Evolutionary conservation across 768 basidiomycete species (phyloP).

Genomic region (Boletus rufocinnamomeus): DNA sequence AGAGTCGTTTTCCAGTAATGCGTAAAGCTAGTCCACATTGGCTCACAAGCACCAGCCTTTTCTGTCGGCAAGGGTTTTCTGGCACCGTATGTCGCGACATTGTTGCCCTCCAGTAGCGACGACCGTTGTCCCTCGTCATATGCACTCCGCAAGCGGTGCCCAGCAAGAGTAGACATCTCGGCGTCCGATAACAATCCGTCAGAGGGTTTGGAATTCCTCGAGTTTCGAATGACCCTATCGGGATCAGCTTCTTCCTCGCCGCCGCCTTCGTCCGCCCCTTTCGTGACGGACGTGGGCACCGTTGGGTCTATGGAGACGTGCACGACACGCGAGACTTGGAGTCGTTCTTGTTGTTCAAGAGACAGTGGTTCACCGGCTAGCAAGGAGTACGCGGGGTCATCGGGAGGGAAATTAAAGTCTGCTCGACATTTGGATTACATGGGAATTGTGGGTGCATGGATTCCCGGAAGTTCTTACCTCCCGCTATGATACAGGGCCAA

Average conservation of each 20-base stretch:
- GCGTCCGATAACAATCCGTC: constrained; percentile 71
- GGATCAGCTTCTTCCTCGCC: constrained; percentile 52
- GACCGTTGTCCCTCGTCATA: constrained; percentile 58
- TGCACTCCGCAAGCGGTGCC: constrained; percentile 55
- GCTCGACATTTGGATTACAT: constrained; percentile 2
- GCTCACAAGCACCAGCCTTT: constrained; percentile 65
- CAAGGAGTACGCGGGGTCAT: constrained; percentile 81
- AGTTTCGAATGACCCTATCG: constrained; percentile 71
- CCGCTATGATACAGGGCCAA: constrained; percentile 85
- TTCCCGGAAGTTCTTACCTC: constrained; percentile 54
- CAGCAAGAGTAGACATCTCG: constrained; percentile 52
- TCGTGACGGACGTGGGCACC: constrained; percentile 35
- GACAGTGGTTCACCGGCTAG: constrained; percentile 63
- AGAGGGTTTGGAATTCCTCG: constrained; percentile 53
- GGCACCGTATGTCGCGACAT: constrained; percentile 50
- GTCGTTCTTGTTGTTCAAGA: constrained; percentile 48
- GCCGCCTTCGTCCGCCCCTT: constrained; percentile 39
- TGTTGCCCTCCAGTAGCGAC: constrained; percentile 14
- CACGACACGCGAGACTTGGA: constrained; percentile 69
- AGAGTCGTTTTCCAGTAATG: constrained; percentile 82
- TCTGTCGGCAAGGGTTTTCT: constrained; percentile 42
- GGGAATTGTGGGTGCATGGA: not conserved
- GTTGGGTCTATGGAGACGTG: constrained; percentile 69
- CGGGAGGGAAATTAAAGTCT: constrained; percentile 93
- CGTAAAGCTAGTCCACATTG: constrained; percentile 87